Conservation (phyloP, 2,329 filamentous ascomycete species). For the Parastagonospora nodorum region DNA sequence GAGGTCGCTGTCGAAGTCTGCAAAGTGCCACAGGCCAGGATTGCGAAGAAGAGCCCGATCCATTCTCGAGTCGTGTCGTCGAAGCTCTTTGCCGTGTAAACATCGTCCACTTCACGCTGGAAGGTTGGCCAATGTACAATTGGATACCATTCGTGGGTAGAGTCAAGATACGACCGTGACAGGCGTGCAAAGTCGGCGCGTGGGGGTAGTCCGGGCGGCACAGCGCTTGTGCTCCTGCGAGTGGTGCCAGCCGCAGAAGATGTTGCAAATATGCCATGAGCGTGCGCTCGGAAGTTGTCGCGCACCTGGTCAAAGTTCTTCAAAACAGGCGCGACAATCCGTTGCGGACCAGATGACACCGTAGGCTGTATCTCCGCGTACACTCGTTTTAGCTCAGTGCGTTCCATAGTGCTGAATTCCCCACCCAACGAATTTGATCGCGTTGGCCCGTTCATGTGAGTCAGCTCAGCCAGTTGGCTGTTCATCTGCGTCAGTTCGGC, state of each 20-base stretch:
- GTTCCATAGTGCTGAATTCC: conserved; percentile 51
- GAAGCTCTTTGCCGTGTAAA: conserved; percentile 71
- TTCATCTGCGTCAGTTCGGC: conserved; percentile 81
- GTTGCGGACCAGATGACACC: conserved; percentile 33
- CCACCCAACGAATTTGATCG: conserved; percentile 65
- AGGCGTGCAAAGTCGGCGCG: conserved; percentile 73
- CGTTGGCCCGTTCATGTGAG: conserved; percentile 77
- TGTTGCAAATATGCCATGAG: conserved; percentile 78
- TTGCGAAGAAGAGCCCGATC: conserved; percentile 79
- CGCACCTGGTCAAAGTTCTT: conserved; percentile 75
- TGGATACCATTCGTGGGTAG: conserved; percentile 80
- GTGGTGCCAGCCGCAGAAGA: conserved; percentile 64
- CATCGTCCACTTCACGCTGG: conserved; percentile 71
- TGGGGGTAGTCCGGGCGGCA: conserved; percentile 69
- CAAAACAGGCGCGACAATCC: conserved; percentile 64
- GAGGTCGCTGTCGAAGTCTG: conserved; percentile 65
- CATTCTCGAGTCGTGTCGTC: conserved; percentile 69
- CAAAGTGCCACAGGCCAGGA: conserved; percentile 81
- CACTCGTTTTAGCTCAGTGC: conserved; percentile 50
- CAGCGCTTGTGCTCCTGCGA: conserved; percentile 51
- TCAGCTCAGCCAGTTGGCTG: conserved; percentile 72
- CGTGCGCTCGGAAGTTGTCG: conserved; percentile 72
- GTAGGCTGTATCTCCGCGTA: conserved; percentile 35
- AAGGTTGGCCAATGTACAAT: conserved; percentile 90
- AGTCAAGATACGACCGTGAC: conserved; percentile 74